A percentile compares a stretch with the other conserved stretches of the same genome.
Evolutionary conservation across 768 basidiomycete species (phyloP).

Genomic region (Gyrodon lividus): DNA sequence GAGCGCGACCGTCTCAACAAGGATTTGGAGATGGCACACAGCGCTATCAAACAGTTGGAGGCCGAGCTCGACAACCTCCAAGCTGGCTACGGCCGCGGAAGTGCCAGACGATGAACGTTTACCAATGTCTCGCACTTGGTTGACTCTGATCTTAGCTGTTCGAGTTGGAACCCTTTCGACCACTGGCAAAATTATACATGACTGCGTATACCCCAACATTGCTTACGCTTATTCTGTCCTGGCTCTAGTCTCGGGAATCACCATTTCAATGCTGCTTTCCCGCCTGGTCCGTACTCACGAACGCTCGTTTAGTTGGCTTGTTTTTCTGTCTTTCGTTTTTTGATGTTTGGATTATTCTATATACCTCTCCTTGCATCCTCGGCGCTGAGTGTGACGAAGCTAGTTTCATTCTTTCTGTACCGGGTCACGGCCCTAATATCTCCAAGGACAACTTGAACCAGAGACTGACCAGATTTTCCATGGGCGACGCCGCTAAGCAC

Average conservation of each 20-base stretch:
- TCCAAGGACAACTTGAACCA: too few species aligned
- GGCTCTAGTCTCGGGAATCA: constrained; percentile 6
- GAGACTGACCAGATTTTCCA: too few species aligned
- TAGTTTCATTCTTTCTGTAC: too few species aligned
- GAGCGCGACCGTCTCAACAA: constrained; percentile 99
- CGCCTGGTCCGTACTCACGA: constrained; percentile 3
- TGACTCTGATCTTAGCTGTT: not conserved
- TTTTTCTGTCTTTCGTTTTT: constrained; percentile 7
- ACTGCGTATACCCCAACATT: constrained; percentile 26
- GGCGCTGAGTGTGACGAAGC: constrained; percentile 1
- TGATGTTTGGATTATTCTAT: constrained; percentile 17
- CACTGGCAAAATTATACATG: constrained; percentile 8
- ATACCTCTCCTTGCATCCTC: constrained; percentile 7
- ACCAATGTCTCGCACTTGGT: not conserved
- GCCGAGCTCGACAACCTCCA: constrained; percentile 88
- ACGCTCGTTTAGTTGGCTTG: constrained; percentile 26
- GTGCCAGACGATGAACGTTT: constrained; percentile 29
- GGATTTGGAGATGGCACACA: constrained; percentile 91
- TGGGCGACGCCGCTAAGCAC: too few species aligned
- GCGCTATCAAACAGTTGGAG: constrained; percentile 88
- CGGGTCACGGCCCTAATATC: too few species aligned
- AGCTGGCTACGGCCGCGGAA: constrained; percentile 77
- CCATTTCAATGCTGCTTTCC: constrained; percentile 3
- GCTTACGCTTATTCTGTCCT: constrained; percentile 19
- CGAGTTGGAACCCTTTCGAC: constrained; percentile 4